phyloP scores from a whole-genome alignment of 164 flowering plant genomes.

The Macadamia tetraphylla region DNA sequence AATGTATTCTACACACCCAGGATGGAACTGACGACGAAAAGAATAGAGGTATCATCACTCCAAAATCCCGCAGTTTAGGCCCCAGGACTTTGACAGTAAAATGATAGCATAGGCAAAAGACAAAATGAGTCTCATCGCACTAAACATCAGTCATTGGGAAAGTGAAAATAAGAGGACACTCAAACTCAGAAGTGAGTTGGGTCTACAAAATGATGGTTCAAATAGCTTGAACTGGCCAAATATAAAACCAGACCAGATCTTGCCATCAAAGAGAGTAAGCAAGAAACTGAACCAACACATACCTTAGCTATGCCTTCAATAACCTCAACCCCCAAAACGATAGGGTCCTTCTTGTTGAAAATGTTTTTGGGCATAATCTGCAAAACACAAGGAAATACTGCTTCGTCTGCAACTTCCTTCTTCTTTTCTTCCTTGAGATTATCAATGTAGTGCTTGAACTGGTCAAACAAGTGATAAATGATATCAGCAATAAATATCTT shows the following conservation, averaged over 20 bases:
- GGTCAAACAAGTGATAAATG: conserved; percentile 92
- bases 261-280: not conserved
- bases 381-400: conserved; percentile 93
- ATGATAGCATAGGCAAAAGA: too few species aligned
- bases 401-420: conserved; percentile 89
- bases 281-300: conserved; percentile 7
- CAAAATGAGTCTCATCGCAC: too few species aligned
- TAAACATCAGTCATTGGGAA: too few species aligned
- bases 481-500: conserved; percentile 91
- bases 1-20: too few species aligned
- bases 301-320: conserved; percentile 89
- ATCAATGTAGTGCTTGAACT: conserved; percentile 89
- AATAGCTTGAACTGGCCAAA: too few species aligned
- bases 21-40: too few species aligned
- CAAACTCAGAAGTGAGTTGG: too few species aligned
- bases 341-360: conserved; percentile 95
- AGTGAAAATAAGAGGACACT: not conserved
- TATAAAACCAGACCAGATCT: not conserved
- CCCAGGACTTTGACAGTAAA: too few species aligned
- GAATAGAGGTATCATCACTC: too few species aligned
- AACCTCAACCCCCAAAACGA: conserved; percentile 89
- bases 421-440: conserved; percentile 90
- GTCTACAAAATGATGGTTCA: too few species aligned
- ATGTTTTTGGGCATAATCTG: conserved; percentile 76
- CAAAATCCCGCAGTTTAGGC: too few species aligned